Evolutionary conservation across 129 eudicot genomes (phyloP), one percentile per base, ranked within the genome.

Genomic region (Flaveria bidentis): DNA sequence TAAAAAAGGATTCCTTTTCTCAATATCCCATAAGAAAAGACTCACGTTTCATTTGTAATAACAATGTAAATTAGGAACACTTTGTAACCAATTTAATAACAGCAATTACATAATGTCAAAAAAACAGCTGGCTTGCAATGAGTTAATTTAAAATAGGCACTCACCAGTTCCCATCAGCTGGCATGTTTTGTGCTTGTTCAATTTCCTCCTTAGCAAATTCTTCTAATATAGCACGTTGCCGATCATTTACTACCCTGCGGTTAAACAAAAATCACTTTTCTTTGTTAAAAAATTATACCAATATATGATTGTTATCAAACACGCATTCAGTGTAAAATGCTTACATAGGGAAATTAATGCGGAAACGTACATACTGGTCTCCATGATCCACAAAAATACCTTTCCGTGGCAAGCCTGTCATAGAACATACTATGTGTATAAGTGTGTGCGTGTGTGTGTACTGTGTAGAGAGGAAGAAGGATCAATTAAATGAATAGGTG

Each of bases 191-290:
- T 78, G 84, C 93, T 50, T 82, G 87, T 36, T 71, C 80, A 18
- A 86, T 86, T 82, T 91, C 96, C 81, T 94, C 89, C 83, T 79
- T 76, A 1, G 86, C 96, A 81, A 94, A 94, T 64, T 94, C 98
- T 75, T 94, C 98, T 18, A 94, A 84, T 81, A 94, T 87, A 68
- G 92, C 92, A 72, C 92, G 93, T 74, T 94, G 98, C 9, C 90
- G 89, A 66, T 91, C 98, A 80, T 81, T 91, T 50, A 94, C 85
- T 69, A 72, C 84, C 71, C 97, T 94, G 88, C 70, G 45, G 63
- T 14, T 20, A 77, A 67, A 73, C 45, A 41, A 9, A 41, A 7
- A 26, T n/a, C 49, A 66, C 8, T 36, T 66, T 66, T 66, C 51
- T 66, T 18, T 66, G 26, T 41, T 66, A 5, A 36, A 41, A 41